Evolutionary conservation across 192 early-diverging fungal genomes (phyloP), one percentile per base, ranked within the genome.

Genomic region (Coemansia sp.): DNA sequence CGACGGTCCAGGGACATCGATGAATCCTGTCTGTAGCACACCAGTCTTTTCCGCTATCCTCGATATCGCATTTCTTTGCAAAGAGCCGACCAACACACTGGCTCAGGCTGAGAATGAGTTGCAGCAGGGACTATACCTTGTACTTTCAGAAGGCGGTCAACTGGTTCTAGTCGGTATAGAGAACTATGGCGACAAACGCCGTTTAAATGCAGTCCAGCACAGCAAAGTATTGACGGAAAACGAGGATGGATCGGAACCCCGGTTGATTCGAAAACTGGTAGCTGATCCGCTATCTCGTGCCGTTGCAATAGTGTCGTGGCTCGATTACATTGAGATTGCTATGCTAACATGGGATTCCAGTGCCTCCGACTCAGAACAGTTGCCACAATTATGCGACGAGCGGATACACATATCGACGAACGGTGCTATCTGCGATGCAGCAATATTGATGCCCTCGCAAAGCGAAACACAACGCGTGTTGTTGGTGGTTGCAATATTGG

Each of bases 361-460:
- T 48, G 25, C 19, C 3, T 17, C 36, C 6, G 56, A 46, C 12
- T 28, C 38, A 6, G 3, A 7, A 11, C 57, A 22, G 57, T 19
- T 17, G 22, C 40, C 57, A 9, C 58, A 9, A 15, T 4, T 55
- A 2, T 1, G 23, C 3, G 38, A 23, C 44, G 25, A 37, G 42
- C 62, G 62, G 5, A 51, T 44, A 42, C 40, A 55, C 17, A 64
- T 64, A 8, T 36, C 36, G 4, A 53, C 38, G 0, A 60, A 59
- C 28, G 75, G 66, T 0, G 59, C 62, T 2, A 72, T 78, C 15
- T 71, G 69, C 36, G 75, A 78, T n/a, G 66, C 66, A 3, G 69
- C 69, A 15, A 57, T 78, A 8, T 63, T 78, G 12, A 34, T 47
- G 19, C 62, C 66, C 2, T 57, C 52, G 42, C 49, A 38, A 10